phyloP scores from a whole-genome alignment of 2,329 filamentous ascomycete genomes.

The Neonectria sp. region DNA sequence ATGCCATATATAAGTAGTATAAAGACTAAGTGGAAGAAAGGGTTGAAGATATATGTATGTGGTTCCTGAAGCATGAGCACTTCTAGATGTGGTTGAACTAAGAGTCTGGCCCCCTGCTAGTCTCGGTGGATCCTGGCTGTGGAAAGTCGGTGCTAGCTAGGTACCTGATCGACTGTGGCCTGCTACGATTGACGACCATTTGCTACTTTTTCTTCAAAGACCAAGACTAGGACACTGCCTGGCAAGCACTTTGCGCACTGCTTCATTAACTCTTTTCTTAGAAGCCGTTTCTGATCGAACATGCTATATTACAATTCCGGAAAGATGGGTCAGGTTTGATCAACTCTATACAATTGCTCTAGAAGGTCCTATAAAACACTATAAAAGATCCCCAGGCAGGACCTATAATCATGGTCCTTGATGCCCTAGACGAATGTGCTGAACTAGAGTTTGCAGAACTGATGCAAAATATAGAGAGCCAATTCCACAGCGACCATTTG shows the following conservation, averaged over 20 bases:
- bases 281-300: constrained; percentile 49
- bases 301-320: constrained; percentile 48
- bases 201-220: constrained; percentile 63
- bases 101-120: constrained; percentile 49
- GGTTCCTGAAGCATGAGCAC: neutral
- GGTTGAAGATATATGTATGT: constrained; percentile 17
- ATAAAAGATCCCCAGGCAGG: constrained; percentile 41
- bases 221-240: constrained; percentile 53
- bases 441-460: constrained; percentile 40
- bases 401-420: constrained; percentile 53
- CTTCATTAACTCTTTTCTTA: constrained; percentile 57
- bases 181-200: constrained; percentile 44
- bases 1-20: constrained; percentile 49
- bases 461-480: constrained; percentile 24
- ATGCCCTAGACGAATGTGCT: constrained; percentile 58
- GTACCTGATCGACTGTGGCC: neutral
- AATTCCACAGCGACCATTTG: constrained; percentile 10
- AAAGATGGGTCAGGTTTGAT: constrained; percentile 43
- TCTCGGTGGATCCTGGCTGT: constrained; percentile 57
- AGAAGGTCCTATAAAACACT: constrained; percentile 51
- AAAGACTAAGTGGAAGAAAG: constrained; percentile 38
- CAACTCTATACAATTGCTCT: constrained; percentile 46
- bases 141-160: constrained; percentile 57
- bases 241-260: constrained; percentile 55
- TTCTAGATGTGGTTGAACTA: constrained; percentile 21